Conservation (phyloP, 805 yeast genomes). For the Ogataea pilisensis region DNA sequence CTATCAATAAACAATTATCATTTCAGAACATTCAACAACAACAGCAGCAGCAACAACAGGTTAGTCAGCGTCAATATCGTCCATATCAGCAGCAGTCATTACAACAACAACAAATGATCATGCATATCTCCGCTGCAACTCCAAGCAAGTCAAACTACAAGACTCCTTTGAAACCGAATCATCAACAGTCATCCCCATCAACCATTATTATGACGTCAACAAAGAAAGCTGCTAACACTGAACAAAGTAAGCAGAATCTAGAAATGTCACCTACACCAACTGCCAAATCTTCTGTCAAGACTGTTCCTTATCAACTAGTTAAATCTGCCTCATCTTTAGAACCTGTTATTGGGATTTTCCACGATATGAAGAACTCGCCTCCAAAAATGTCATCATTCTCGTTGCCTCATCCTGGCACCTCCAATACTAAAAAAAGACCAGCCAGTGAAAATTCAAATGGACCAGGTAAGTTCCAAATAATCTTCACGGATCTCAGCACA, state of each 20-base stretch:
- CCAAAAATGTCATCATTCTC: conserved; percentile 10
- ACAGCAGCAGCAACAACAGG: conserved; percentile 5
- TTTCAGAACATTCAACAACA: conserved; percentile 3
- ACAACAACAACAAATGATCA: conserved; percentile 1
- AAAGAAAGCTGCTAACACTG: conserved; percentile 12
- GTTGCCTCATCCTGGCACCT: conserved; percentile 1
- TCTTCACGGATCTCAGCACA: conserved; percentile 38
- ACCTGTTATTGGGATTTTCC: conserved; percentile 32
- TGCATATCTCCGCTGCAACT: conserved; percentile 8
- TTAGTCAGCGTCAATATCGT: background rate
- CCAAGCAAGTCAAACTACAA: conserved; percentile 17
- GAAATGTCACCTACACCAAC: conserved; percentile 32
- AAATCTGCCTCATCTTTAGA: conserved; percentile 25
- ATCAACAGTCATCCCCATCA: conserved; percentile 32
- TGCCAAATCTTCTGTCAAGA: conserved; percentile 25
- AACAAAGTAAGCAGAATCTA: conserved; percentile 1
- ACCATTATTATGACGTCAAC: conserved; percentile 30
- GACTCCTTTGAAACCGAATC: conserved; percentile 19
- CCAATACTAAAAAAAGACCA: conserved; percentile 7
- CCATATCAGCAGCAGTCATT: conserved; percentile 3
- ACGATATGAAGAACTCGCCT: conserved; percentile 15
- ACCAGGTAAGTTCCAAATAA: conserved; percentile 44
- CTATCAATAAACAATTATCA: conserved; percentile 6
- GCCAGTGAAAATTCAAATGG: conserved; percentile 33
- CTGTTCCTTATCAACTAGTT: conserved; percentile 26